These are phyloP conservation scores for Geotrichum candidum DNA, from an alignment of 1,139 yeast genomes.

Conservation along the genomic window DNA sequence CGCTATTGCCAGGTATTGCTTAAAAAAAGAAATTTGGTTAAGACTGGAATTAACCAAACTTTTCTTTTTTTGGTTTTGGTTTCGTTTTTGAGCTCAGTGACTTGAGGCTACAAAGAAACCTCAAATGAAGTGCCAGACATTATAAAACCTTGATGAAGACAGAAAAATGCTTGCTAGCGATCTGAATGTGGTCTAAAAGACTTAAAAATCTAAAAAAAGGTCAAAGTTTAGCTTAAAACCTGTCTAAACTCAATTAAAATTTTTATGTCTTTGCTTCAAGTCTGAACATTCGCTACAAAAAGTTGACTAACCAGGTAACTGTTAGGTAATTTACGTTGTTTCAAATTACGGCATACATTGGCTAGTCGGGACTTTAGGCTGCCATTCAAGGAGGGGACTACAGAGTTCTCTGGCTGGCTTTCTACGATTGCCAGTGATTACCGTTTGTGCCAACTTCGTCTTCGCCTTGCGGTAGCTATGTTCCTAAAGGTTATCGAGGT, in stretches of 20 bases:
- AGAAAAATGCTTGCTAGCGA: neutral
- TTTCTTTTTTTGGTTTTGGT: neutral
- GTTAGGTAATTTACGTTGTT: neutral
- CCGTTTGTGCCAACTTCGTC: neutral
- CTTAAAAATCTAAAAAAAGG: neutral
- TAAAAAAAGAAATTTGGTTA: neutral
- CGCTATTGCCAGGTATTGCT: neutral
- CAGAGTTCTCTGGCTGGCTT: neutral
- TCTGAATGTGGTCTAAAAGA: neutral
- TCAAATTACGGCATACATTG: no score
- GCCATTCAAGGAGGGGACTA: neutral
- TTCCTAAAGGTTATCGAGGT: neutral
- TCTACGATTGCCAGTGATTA: neutral
- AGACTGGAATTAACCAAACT: neutral
- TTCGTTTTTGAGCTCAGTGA: neutral
- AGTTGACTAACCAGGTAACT: neutral
- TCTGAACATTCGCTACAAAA: neutral
- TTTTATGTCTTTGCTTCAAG: neutral
- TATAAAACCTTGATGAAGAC: neutral
- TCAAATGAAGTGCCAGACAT: no score
- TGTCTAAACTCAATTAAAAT: neutral
- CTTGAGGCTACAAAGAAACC: neutral
- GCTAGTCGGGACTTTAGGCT: neutral
- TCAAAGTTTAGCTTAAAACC: neutral
- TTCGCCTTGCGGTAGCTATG: neutral